phyloP scores from a whole-genome alignment of 345 rosid species.

The Combretum micranthum region DNA sequence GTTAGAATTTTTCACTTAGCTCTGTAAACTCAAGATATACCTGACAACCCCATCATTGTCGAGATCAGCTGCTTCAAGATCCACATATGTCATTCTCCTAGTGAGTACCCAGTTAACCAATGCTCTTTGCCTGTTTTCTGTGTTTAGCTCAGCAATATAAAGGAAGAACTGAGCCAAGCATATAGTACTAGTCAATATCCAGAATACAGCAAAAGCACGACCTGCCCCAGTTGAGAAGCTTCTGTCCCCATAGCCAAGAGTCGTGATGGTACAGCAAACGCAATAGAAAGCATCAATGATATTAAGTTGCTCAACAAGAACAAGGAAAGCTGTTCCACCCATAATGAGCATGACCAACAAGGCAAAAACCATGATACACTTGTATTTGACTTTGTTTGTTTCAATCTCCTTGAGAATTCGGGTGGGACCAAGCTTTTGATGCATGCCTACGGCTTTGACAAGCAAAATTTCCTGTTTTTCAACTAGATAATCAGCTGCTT shows the following conservation, averaged over 20 bases:
- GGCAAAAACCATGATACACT: slow-evolving; percentile 33
- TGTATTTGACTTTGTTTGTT: slow-evolving; percentile 42
- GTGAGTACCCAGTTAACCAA: slow-evolving; percentile 68
- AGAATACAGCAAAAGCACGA: slow-evolving; percentile 60
- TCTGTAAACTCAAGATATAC: slow-evolving; percentile 28
- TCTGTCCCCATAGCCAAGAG: slow-evolving; percentile 79
- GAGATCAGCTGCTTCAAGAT: slow-evolving; percentile 84
- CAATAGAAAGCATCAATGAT: slow-evolving; percentile 64
- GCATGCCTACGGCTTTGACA: slow-evolving; percentile 46
- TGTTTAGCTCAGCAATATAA: slow-evolving; percentile 53
- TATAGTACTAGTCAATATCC: slow-evolving; percentile 58
- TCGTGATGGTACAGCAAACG: slow-evolving; percentile 73
- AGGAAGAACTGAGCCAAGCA: slow-evolving; percentile 65
- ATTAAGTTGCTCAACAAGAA: slow-evolving; percentile 33
- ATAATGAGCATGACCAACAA: slow-evolving; percentile 36
- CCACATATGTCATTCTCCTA: slow-evolving; percentile 44
- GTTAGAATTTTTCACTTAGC: no score
- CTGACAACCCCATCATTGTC: slow-evolving; percentile 63
- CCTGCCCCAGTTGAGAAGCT: slow-evolving; percentile 57
- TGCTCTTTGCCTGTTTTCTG: slow-evolving; percentile 53
- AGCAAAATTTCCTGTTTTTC: slow-evolving; percentile 84
- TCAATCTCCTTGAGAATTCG: slow-evolving; percentile 52
- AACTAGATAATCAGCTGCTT: slow-evolving; percentile 73
- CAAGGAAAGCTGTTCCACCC: slow-evolving; percentile 41
- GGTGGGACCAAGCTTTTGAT: slow-evolving; percentile 28